Conservation (phyloP, 805 yeast species). For the Candida golubevii region DNA sequence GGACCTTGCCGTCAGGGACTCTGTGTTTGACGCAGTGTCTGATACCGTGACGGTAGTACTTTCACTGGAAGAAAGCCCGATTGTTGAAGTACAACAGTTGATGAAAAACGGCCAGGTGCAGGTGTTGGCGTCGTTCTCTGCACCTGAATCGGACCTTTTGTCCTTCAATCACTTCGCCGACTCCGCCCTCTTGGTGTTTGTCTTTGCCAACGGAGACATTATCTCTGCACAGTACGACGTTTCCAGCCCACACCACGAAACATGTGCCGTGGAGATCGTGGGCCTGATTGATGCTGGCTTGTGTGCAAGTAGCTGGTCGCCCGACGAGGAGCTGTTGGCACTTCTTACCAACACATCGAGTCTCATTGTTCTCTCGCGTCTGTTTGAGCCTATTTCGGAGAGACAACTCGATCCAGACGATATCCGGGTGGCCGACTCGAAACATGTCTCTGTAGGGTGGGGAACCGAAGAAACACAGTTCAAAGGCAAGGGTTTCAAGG, state of each 20-base stretch:
- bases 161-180: conserved; percentile 70
- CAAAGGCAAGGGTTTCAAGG: conserved; percentile 87
- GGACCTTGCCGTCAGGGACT: conserved; percentile 50
- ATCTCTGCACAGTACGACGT: conserved; percentile 59
- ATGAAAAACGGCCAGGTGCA: conserved; percentile 57
- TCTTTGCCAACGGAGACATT: conserved; percentile 74
- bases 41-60: conserved; percentile 69
- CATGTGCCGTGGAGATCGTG: conserved; percentile 62
- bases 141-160: conserved; percentile 36
- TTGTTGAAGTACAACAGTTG: conserved; percentile 73
- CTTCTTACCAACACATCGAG: conserved; percentile 60
- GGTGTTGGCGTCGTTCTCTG: conserved; percentile 59
- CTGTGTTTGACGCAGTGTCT: conserved; percentile 67
- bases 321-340: conserved; percentile 82
- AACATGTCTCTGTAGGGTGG: conserved; percentile 97
- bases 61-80: conserved; percentile 47
- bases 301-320: conserved; percentile 76
- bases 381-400: conserved; percentile 77
- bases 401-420: conserved; percentile 56
- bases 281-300: conserved; percentile 82
- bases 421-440: conserved; percentile 51
- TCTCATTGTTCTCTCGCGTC: conserved; percentile 63
- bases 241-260: conserved; percentile 39
- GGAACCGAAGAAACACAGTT: conserved; percentile 96
- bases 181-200: conserved; percentile 57